phyloP scores from a whole-genome alignment of 75 land plant genomes.

The Ceratopteris richardii region DNA sequence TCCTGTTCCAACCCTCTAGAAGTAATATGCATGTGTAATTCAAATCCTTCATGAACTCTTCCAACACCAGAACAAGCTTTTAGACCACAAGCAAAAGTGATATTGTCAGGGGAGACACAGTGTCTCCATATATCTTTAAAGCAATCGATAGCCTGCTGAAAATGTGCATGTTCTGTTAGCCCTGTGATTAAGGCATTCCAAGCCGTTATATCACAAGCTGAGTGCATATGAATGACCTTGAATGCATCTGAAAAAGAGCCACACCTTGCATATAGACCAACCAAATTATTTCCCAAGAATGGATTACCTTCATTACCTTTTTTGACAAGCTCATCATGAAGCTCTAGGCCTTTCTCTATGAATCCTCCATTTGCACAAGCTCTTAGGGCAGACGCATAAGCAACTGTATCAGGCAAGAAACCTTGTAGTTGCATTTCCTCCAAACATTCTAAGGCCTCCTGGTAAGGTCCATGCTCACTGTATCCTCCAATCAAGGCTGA shows the following conservation, averaged over 20 bases:
- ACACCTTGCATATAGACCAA: conserved; percentile 15
- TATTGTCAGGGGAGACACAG: conserved; percentile 13
- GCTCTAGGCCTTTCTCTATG: conserved; percentile 7
- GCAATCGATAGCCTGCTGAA: conserved; percentile 8
- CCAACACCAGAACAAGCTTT: conserved; percentile 5
- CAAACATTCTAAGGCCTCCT: conserved; percentile 14
- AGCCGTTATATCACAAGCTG: background rate
- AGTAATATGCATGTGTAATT: conserved; percentile 23
- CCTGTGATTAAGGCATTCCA: conserved; percentile 22
- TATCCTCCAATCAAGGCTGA: conserved; percentile 48
- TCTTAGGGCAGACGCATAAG: background rate
- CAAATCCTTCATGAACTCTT: conserved; percentile 12
- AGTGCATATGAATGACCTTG: conserved; percentile 12
- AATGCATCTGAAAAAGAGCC: conserved; percentile 2
- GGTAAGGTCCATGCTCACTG: conserved; percentile 5
- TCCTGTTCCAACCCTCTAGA: conserved; percentile 31
- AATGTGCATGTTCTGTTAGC: conserved; percentile 11
- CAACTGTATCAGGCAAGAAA: conserved; percentile 1
- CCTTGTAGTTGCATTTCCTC: conserved; percentile 10
- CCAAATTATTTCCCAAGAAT: conserved; percentile 1
- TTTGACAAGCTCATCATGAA: conserved; percentile 5
- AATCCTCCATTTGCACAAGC: conserved; percentile 8
- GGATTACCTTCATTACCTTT: conserved; percentile 1
- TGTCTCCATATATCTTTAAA: conserved; percentile 4
- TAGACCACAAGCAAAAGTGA: conserved; percentile 10